Evolutionary conservation across 768 basidiomycete genomes (phyloP).

Genomic region (Erythrobasidium yunnanense): DNA sequence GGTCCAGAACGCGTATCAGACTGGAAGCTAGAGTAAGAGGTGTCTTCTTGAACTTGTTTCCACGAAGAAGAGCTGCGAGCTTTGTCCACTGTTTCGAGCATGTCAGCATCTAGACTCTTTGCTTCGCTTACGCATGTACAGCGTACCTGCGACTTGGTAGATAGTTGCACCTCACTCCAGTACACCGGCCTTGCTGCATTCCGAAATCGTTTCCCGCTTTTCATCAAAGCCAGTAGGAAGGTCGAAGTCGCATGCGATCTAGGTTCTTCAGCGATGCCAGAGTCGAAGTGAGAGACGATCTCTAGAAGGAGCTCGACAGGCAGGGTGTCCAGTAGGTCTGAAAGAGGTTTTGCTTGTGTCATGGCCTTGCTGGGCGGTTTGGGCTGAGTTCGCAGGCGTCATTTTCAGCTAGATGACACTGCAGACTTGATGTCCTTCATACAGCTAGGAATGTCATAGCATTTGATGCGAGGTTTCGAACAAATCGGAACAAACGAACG

Average conservation of each 20-base stretch:
- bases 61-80: background rate
- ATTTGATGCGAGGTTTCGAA: background rate
- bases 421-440: background rate
- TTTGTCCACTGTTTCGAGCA: background rate
- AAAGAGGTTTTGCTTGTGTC: background rate
- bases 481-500: background rate
- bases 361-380: too few relatives aligned
- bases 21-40: background rate
- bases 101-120: background rate
- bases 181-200: background rate
- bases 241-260: background rate
- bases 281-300: background rate
- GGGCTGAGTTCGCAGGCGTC: background rate
- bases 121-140: background rate
- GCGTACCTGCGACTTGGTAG: background rate
- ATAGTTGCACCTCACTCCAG: background rate
- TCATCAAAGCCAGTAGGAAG: constrained; percentile 1
- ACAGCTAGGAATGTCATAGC: background rate
- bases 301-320: constrained; percentile 13
- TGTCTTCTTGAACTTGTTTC: constrained; percentile 15
- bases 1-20: background rate
- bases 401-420: background rate
- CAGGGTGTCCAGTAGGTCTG: background rate
- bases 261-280: background rate
- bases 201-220: background rate